Evolutionary conservation across 306 rosid species (phyloP).

Genomic region (Clitoria ternatea): DNA sequence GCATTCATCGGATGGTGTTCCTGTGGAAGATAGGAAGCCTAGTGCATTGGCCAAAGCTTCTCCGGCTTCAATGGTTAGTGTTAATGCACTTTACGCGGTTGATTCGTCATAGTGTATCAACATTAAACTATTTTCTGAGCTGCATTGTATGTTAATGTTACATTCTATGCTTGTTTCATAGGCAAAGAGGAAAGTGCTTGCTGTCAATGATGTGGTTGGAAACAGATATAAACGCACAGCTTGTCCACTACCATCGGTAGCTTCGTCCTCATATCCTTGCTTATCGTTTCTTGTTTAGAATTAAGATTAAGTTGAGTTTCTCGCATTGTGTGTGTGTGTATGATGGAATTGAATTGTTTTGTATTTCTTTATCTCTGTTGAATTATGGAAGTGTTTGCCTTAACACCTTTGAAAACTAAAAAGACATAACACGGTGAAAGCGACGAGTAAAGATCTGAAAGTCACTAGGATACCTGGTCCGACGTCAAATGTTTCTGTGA

Average conservation of each 20-base stretch:
- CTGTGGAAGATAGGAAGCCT: constrained; percentile 27
- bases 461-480: constrained; percentile 42
- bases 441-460: constrained; percentile 43
- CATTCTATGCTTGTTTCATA: constrained; percentile 22
- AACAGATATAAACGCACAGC: constrained; percentile 63
- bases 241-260: constrained; percentile 55
- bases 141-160: neutral
- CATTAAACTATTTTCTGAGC: neutral
- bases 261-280: constrained; percentile 83
- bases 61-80: constrained; percentile 42
- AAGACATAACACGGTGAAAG: constrained; percentile 48
- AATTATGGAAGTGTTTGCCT: constrained; percentile 37
- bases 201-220: constrained; percentile 44
- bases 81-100: neutral
- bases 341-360: constrained; percentile 5
- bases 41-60: constrained; percentile 29
- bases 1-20: constrained; percentile 34
- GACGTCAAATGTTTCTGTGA: constrained; percentile 35
- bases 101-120: neutral
- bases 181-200: constrained; percentile 67
- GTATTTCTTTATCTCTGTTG: constrained; percentile 10
- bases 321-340: neutral
- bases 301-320: neutral
- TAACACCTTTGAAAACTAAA: constrained; percentile 56
- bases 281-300: constrained; percentile 4